Percentiles rank a stretch among this genome's conserved stretches.
These are phyloP conservation scores for Sambucus nigra DNA, from an alignment of 129 eudicot genomes.

Conservation along the genomic window DNA sequence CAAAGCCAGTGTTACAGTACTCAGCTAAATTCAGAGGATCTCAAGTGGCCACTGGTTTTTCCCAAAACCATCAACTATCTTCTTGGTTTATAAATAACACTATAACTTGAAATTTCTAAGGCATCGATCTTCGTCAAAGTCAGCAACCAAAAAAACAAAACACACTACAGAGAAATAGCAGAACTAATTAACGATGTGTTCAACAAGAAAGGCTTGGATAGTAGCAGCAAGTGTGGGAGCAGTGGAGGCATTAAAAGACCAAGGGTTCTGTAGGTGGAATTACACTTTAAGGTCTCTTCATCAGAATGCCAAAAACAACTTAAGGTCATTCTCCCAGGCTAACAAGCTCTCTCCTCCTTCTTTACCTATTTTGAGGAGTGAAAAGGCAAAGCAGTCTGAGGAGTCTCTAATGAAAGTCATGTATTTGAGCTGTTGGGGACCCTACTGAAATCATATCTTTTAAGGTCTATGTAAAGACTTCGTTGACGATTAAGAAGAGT, in stretches of 20 bases:
- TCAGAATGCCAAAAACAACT: constrained; percentile 29
- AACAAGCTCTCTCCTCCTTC: constrained; percentile 9
- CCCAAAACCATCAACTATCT: too few species aligned
- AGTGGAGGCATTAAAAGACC: constrained; percentile 53
- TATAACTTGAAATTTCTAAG: too few species aligned
- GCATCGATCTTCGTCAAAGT: too few species aligned
- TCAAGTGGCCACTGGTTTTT: too few species aligned
- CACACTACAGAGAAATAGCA: too few species aligned
- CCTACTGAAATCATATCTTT: constrained; percentile 6
- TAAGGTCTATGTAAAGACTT: too few species aligned
- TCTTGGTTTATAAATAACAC: too few species aligned
- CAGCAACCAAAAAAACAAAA: too few species aligned
- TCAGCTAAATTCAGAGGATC: too few species aligned
- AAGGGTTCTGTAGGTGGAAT: constrained; percentile 55
- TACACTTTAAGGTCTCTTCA: constrained; percentile 35
- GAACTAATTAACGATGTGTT: too few species aligned
- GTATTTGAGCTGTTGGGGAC: constrained; percentile 35
- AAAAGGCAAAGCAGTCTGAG: constrained; percentile 16
- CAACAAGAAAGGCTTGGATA: constrained; percentile 27
- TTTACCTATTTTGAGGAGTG: neutral
- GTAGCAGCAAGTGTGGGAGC: constrained; percentile 34
- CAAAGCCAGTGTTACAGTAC: too few species aligned
- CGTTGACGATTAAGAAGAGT: too few species aligned
- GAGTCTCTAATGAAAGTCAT: constrained; percentile 36
- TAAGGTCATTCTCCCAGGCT: constrained; percentile 27